Base-by-base conservation (phyloP, 2,329 filamentous ascomycete species). In the Dryadomyces quercus-mongolicae region DNA sequence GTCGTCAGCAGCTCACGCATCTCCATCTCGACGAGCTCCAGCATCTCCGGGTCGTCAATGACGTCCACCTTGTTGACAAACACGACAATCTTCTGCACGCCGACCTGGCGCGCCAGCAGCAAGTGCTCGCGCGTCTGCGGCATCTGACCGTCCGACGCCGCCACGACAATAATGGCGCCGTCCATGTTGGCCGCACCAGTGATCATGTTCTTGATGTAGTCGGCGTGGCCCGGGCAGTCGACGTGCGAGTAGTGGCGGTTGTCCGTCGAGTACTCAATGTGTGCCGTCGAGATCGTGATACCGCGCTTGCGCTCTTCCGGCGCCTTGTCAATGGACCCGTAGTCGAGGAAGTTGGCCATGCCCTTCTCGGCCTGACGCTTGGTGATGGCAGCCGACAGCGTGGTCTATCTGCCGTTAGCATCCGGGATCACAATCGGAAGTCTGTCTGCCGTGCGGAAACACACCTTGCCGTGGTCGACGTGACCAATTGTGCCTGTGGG, bases 161-260 rank as follows among this genome's bases (percentile, higher is more conserved):
- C 94, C 65, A 98, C 94, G 62, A 98, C 93, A 66, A 98, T 96
- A 69, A 98, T 92, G 66, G 93, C 92, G 66, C 93, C 93, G 66
- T 98, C 93, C 93, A 98, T 98, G 79, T 90, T 95, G 66, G 94
- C 92, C 60, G 93, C 91, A 84, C 93, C 93, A 62, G 93, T 98
- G 72, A 98, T 98, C 93, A 98, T 98, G 85, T 98, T 98, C 84
- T 98, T 98, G 79, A 98, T 97, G 81, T 98, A 98, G 89, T 98
- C 93, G 74, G 93, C 93, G 85, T 98, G 93, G 74, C 93, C 93
- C 56, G 93, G 93, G 75, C 93, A 98, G 82, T 98, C 93, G 77
- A 98, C 93, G 82, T 98, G 93, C 66, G 93, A 93, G 76, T 98
- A 98, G 78, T 98, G 93, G 68, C 93, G 86, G 69, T 78, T 79